Evolutionary conservation across 2,329 filamentous ascomycete species (phyloP).

Genomic region (Neoscytalidium dimidiatum): DNA sequence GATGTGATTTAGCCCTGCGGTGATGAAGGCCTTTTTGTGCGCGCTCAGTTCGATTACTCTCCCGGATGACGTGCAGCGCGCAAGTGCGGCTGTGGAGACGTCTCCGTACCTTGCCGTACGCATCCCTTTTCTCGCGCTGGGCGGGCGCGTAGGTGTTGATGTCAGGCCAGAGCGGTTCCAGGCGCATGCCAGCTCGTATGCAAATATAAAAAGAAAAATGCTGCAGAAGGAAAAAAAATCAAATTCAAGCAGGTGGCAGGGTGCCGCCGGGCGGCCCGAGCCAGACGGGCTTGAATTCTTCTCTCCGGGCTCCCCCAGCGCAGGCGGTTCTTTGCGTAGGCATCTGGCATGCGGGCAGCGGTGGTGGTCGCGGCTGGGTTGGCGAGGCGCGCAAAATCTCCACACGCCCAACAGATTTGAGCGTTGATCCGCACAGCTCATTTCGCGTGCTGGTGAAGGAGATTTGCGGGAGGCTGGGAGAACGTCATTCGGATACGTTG

Average conservation of each 20-base stretch:
- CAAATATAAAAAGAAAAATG: not conserved
- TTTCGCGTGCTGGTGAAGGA: slow-evolving; percentile 17
- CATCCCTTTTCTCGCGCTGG: slow-evolving; percentile 1
- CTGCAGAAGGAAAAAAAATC: not conserved
- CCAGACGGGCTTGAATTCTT: not conserved
- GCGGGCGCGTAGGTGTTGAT: not conserved
- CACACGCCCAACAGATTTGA: slow-evolving; percentile 7
- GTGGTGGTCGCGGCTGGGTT: not conserved
- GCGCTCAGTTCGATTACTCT: not conserved
- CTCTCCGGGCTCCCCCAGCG: not conserved
- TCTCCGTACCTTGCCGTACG: not conserved
- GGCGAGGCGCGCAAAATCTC: slow-evolving; percentile 8
- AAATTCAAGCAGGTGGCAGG: not conserved
- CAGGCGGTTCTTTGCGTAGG: not conserved
- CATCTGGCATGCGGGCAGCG: not conserved
- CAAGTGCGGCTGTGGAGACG: slow-evolving; percentile 10
- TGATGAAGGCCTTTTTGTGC: slow-evolving; percentile 9
- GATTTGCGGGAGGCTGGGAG: slow-evolving; percentile 18
- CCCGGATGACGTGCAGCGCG: slow-evolving; percentile 9
- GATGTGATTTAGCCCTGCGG: slow-evolving; percentile 12
- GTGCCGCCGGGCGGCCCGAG: slow-evolving; percentile 1
- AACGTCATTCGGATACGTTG: slow-evolving; percentile 18
- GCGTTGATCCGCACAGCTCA: slow-evolving; percentile 12
- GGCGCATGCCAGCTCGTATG: not conserved
- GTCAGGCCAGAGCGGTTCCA: not conserved